Conservation (phyloP, 2,329 filamentous ascomycete species). For the Cladosporium cucumerinum region DNA sequence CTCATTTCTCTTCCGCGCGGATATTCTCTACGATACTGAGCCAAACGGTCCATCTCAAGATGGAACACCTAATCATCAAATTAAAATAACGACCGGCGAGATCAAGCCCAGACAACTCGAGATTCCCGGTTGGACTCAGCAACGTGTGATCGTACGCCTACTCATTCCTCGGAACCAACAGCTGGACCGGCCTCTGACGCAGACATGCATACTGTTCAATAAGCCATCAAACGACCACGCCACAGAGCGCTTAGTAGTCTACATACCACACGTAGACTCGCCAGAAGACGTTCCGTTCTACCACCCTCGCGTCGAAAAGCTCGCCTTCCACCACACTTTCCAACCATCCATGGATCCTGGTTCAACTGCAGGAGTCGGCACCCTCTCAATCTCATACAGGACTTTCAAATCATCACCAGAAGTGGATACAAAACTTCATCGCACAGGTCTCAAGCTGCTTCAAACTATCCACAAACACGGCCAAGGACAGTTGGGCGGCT, state of each 20-base stretch:
- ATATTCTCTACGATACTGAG: slow-evolving; percentile 60
- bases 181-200: slow-evolving; percentile 70
- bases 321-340: slow-evolving; percentile 75
- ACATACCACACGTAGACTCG: slow-evolving; percentile 67
- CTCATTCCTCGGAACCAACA: slow-evolving; percentile 79
- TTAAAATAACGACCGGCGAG: neutral
- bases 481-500: slow-evolving; percentile 60
- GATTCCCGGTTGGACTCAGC: slow-evolving; percentile 40
- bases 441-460: slow-evolving; percentile 68
- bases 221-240: slow-evolving; percentile 30
- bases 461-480: slow-evolving; percentile 71
- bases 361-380: slow-evolving; percentile 36
- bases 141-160: slow-evolving; percentile 67
- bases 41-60: neutral
- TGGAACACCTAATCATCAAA: slow-evolving; percentile 25
- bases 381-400: slow-evolving; percentile 51
- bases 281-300: slow-evolving; percentile 75
- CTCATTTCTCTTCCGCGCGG: slow-evolving; percentile 72
- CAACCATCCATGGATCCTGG: slow-evolving; percentile 23
- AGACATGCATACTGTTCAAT: slow-evolving; percentile 72
- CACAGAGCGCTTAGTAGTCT: slow-evolving; percentile 62
- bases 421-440: slow-evolving; percentile 45
- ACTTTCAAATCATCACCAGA: slow-evolving; percentile 36
- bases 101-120: neutral
- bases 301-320: slow-evolving; percentile 70